phyloP scores from a whole-genome alignment of 345 rosid genomes.

The Psidium friedrichsthalianum region DNA sequence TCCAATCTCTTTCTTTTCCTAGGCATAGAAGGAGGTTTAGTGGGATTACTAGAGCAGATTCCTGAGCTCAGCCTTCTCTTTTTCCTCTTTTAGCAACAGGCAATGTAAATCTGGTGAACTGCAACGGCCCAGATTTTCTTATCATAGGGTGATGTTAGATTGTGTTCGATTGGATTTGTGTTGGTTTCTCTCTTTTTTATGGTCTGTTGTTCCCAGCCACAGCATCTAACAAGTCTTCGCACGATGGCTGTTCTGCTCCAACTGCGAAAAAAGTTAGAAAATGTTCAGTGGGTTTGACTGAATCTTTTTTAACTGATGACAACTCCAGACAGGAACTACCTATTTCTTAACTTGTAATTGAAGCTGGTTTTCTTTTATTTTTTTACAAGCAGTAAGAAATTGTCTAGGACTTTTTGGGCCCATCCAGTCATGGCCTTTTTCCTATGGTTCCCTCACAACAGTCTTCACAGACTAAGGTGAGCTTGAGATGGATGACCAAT shows the following conservation, averaged over 20 bases:
- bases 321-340: neutral
- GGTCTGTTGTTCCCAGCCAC: neutral
- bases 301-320: neutral
- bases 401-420: neutral
- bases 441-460: neutral
- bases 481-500: neutral
- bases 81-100: constrained; percentile 21
- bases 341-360: neutral
- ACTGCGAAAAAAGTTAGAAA: neutral
- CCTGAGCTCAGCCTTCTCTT: neutral
- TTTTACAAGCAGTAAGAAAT: neutral
- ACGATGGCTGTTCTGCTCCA: neutral
- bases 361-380: neutral
- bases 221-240: neutral
- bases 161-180: neutral
- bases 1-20: neutral
- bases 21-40: constrained; percentile 9
- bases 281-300: neutral
- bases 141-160: constrained; percentile 1
- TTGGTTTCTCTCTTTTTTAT: neutral
- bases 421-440: neutral
- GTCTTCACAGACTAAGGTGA: neutral
- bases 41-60: neutral
- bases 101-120: constrained; percentile 3
- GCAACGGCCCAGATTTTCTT: constrained; percentile 20